Base-by-base conservation (phyloP, 805 yeast genomes). In the Hanseniaspora valbyensis region DNA sequence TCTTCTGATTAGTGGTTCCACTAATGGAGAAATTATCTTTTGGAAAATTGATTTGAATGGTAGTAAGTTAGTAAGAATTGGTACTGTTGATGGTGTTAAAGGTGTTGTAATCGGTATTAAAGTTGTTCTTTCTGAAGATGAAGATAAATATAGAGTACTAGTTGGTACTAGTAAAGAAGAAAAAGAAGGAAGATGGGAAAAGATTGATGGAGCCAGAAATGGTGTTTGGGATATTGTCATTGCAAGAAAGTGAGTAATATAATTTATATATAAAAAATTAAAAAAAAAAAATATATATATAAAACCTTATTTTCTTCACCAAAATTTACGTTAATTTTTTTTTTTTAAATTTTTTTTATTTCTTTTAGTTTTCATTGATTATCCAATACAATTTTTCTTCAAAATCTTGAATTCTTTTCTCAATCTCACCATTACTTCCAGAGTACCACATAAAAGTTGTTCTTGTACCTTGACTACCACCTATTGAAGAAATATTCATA, bases 141-240 rank as follows among this genome's bases (percentile, higher is more conserved):
- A 72, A 50, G 74, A 73, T 49, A 70, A 73, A 44, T 62, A 78
- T 44, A 73, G 78, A 56, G 66, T 87, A 10, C 68, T 76, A 55
- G 90, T 83, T 0, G 71, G 86, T 33, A 70, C 84, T 4, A 76
- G 90, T 37, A 86, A 89, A 65, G 96, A 90, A 66, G 95, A 83
- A 61, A 78, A 83, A 61, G 70, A 85, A 52, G 96, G 96, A 34
- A 80, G 96, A 62, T 89, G 96, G 95, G 65, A 80, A 24, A 70
- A 73, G 41, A 71, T 75, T 49, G 70, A 74, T 33, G 70, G 71
- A 7, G 81, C 83, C 28, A 77, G 90, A 64, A 86, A 84, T 66
- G 86, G 86, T 53, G 70, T 86, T 56, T 77, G 72, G 57, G 75
- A 80, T 9, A 76, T 73, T 52, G 69, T 69, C 25, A 68, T 77